A percentile compares a stretch with the other conserved stretches of the same genome.
Conservation (phyloP, 371 early-diverging fungal species). For the Mucor lusitanicus region DNA sequence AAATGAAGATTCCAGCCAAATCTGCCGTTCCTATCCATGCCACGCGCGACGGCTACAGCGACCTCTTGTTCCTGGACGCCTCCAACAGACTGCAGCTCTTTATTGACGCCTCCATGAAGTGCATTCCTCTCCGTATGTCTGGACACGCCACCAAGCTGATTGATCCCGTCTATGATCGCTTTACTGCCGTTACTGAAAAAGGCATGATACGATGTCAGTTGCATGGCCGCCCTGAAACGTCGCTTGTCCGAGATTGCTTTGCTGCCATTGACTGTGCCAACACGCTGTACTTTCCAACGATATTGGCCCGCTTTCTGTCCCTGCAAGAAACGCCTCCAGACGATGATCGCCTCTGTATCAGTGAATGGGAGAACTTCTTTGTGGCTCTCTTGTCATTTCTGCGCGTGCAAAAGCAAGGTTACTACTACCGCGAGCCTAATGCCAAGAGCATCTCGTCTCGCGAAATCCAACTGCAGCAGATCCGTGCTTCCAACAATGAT, state of each 20-base stretch:
- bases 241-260: slow-evolving; percentile 47
- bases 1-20: slow-evolving; percentile 26
- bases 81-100: background rate
- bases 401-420: slow-evolving; percentile 11
- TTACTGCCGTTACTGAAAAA: slow-evolving; percentile 37
- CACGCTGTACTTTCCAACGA: slow-evolving; percentile 23
- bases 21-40: slow-evolving; percentile 44
- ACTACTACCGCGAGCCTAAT: background rate
- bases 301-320: slow-evolving; percentile 18
- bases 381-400: slow-evolving; percentile 55
- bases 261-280: slow-evolving; percentile 52
- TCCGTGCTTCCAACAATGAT: slow-evolving; percentile 4
- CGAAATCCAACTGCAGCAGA: slow-evolving; percentile 5
- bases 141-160: slow-evolving; percentile 23
- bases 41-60: slow-evolving; percentile 39
- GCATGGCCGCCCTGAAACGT: slow-evolving; percentile 36
- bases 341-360: background rate
- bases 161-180: slow-evolving; percentile 50
- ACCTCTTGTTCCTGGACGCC: slow-evolving; percentile 38
- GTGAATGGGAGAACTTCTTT: slow-evolving; percentile 63
- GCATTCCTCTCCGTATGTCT: background rate
- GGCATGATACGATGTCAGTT: slow-evolving; percentile 38
- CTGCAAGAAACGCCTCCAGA: background rate
- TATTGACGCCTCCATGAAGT: slow-evolving; percentile 8
- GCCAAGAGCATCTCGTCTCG: background rate